phyloP scores from a whole-genome alignment of 495 filamentous ascomycete species.

The Penicillium silybi region DNA sequence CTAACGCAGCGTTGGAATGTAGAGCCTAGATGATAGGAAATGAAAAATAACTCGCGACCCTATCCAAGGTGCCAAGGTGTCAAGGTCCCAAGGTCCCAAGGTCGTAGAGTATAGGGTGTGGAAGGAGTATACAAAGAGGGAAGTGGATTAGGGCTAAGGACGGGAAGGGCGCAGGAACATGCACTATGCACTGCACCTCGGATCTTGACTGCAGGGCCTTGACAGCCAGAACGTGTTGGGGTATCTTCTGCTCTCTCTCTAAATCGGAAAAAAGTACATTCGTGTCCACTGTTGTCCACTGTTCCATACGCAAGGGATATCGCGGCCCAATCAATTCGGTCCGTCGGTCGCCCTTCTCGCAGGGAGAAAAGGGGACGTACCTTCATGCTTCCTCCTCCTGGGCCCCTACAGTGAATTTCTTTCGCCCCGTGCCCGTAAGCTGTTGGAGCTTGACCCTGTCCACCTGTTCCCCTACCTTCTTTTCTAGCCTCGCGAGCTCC shows the following conservation, averaged over 20 bases:
- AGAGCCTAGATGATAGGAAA: constrained; percentile 17
- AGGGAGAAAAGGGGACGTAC: constrained; percentile 33
- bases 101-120: constrained; percentile 1
- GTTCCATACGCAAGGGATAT: constrained; percentile 37
- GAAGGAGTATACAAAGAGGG: constrained; percentile 11
- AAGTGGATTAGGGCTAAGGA: constrained; percentile 18
- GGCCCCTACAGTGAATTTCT: constrained; percentile 78
- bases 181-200: constrained; percentile 30
- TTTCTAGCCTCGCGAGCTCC: constrained; percentile 92
- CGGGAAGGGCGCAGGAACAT: constrained; percentile 15
- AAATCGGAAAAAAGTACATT: constrained; percentile 18
- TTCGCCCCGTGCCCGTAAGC: constrained; percentile 75
- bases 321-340: constrained; percentile 16
- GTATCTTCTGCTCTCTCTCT: constrained; percentile 25
- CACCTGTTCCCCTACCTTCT: constrained; percentile 83
- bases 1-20: constrained; percentile 33
- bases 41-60: constrained; percentile 14
- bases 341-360: constrained; percentile 24
- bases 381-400: constrained; percentile 59
- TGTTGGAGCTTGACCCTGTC: constrained; percentile 85
- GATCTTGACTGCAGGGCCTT: constrained; percentile 34
- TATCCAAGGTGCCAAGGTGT: constrained; percentile 16
- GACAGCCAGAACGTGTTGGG: constrained; percentile 43
- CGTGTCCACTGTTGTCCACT: constrained; percentile 13
- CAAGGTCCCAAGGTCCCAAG: neutral